Evolutionary conservation across 2,329 filamentous ascomycete genomes (phyloP), one percentile per base, ranked within the genome.

Genomic region (Colletotrichum incanum): DNA sequence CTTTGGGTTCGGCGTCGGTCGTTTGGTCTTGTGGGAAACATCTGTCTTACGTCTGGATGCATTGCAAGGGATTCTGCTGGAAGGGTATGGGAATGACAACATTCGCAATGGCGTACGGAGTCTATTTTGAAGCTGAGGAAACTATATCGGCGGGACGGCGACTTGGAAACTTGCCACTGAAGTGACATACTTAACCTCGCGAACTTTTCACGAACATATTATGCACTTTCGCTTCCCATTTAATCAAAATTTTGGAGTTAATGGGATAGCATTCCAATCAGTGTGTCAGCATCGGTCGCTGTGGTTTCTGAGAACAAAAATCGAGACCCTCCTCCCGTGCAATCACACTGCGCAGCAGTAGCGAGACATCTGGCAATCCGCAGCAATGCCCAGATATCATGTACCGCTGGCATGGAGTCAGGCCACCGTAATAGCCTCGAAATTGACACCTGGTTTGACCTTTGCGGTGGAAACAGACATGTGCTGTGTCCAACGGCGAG

Each of bases 1-100:
- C 7, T 23, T 26, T 18, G 9, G 43, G 6, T 31, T 68, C 28
- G 58, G 69, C 58, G 65, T 68, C 26, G 16, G 6, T 3, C 26
- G 18, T 68, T n/a, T 20, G 50, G 34, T 28, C 28, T 20, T 54
- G 11, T n/a, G 11, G 23, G n/a, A 18, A 41, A 11, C 8, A 8
- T 6, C 28, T 45, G 12, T 20, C 18, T 9, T n/a, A 41, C 23
- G 18, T 20, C 20, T 23, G 49, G 49, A 37, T 18, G 41, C 23
- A 14, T 6, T 23, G 43, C 28, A 37, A 49, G 26, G 20, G 18
- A n/a, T 31, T 12, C 11, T 6, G n/a, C 41, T 61, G 12, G 28
- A 2, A 11, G 14, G 31, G 43, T 23, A 7, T 26, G 28, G 28
- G 8, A 16, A 4, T n/a, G 41, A 47, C 3, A 34, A 14, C 18